phyloP scores from a whole-genome alignment of 225 moss, liverwort and hornwort species.

The Marchantia polymorpha region DNA sequence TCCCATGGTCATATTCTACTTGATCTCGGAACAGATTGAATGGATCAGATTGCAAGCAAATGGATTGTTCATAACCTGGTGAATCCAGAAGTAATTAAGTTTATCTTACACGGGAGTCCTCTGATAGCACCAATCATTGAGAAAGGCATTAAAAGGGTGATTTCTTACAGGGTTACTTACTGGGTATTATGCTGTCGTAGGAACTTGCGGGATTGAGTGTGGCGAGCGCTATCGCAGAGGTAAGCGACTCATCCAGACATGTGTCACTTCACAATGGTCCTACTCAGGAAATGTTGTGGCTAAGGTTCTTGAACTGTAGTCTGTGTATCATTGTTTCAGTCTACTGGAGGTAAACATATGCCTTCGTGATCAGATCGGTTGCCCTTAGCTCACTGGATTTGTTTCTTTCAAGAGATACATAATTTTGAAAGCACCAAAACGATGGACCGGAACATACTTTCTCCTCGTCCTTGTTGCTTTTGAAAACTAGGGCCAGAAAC shows the following conservation, averaged over 20 bases:
- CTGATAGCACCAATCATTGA: no score
- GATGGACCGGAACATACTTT: no score
- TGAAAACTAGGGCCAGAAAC: no score
- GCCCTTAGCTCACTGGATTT: no score
- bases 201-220: slow-evolving; percentile 97
- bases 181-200: slow-evolving; percentile 29
- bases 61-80: background rate
- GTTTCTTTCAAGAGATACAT: no score
- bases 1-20: no score
- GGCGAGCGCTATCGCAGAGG: slow-evolving; percentile 87
- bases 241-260: slow-evolving; percentile 20
- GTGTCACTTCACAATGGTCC: background rate
- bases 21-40: background rate
- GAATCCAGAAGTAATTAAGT: background rate
- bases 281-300: background rate
- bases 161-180: no score
- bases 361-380: no score
- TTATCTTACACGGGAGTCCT: no score
- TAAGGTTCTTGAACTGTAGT: background rate
- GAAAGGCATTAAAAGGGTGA: no score
- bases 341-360: background rate
- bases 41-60: background rate
- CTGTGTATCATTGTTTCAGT: background rate
- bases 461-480: no score
- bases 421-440: no score